Conservation (phyloP, 768 basidiomycete genomes). For the Psilocybe cubensis region DNA sequence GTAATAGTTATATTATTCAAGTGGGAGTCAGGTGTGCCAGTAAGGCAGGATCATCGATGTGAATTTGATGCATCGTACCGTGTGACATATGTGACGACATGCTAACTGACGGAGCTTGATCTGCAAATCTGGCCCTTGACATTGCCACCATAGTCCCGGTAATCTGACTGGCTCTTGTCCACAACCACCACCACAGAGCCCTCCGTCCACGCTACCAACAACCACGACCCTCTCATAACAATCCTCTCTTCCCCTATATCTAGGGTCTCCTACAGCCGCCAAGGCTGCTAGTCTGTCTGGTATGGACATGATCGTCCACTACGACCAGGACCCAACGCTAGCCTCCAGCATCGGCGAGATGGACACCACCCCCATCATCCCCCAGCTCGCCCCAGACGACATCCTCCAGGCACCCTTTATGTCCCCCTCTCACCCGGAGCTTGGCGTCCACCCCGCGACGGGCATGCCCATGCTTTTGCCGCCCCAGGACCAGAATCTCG, state of each 20-base stretch:
- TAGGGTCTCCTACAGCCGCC: conserved; percentile 5
- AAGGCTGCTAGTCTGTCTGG: conserved; percentile 5
- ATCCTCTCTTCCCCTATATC: too few relatives aligned
- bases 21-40: not conserved
- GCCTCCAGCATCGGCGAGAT: conserved; percentile 26
- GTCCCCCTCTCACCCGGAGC: conserved; percentile 22
- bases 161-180: conserved; percentile 11
- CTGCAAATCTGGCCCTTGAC: conserved; percentile 21
- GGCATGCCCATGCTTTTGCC: conserved; percentile 19
- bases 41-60: conserved; percentile 10
- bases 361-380: conserved; percentile 20
- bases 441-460: conserved; percentile 21
- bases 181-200: conserved; percentile 18
- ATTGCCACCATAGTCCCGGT: conserved; percentile 13
- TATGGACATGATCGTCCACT: conserved; percentile 30
- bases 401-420: conserved; percentile 19
- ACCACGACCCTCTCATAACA: too few relatives aligned
- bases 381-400: conserved; percentile 15
- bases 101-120: conserved; percentile 18
- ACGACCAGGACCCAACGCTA: conserved; percentile 33
- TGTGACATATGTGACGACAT: conserved; percentile 27
- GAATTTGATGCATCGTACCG: conserved; percentile 18
- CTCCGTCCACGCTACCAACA: conserved; percentile 19
- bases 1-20: not conserved
- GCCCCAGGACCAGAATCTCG: conserved; percentile 32